phyloP scores from a whole-genome alignment of 139 green algal species.

The Coelastrella sp. region DNA sequence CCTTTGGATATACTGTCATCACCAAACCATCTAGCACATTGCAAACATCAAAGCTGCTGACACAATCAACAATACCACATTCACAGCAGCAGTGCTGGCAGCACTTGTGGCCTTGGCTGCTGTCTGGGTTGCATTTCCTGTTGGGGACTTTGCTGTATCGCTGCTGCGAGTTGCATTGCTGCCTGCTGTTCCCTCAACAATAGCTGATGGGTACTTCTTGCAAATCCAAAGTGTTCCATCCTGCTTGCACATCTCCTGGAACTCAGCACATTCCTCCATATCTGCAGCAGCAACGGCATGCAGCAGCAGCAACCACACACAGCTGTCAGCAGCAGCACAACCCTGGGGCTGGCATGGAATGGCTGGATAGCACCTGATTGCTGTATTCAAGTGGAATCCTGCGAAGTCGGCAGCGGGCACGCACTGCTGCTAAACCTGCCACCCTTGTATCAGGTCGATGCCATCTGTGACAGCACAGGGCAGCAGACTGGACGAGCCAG shows the following conservation, averaged over 20 bases:
- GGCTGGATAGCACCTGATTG: too few relatives aligned
- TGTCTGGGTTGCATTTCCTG: not conserved
- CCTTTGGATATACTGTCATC: too few relatives aligned
- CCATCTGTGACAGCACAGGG: too few relatives aligned
- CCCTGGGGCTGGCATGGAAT: not conserved
- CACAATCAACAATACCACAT: not conserved
- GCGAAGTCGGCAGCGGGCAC: too few relatives aligned
- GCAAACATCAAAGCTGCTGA: not conserved
- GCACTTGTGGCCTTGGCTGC: not conserved
- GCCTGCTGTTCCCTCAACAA: not conserved
- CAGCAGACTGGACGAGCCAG: too few relatives aligned
- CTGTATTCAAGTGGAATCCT: too few relatives aligned
- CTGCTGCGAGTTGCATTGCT: not conserved
- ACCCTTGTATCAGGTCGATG: too few relatives aligned
- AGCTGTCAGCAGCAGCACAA: not conserved
- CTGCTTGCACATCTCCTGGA: not conserved
- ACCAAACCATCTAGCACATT: not conserved
- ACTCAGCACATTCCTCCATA: not conserved
- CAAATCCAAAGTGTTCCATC: not conserved
- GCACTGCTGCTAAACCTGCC: too few relatives aligned
- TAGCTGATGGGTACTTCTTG: not conserved
- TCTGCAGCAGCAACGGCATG: not conserved
- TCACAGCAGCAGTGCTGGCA: not conserved
- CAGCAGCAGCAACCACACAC: too few relatives aligned
- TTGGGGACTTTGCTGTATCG: not conserved